phyloP scores from a whole-genome alignment of 1,139 yeast genomes.

The Suhomyces choctaworum region DNA sequence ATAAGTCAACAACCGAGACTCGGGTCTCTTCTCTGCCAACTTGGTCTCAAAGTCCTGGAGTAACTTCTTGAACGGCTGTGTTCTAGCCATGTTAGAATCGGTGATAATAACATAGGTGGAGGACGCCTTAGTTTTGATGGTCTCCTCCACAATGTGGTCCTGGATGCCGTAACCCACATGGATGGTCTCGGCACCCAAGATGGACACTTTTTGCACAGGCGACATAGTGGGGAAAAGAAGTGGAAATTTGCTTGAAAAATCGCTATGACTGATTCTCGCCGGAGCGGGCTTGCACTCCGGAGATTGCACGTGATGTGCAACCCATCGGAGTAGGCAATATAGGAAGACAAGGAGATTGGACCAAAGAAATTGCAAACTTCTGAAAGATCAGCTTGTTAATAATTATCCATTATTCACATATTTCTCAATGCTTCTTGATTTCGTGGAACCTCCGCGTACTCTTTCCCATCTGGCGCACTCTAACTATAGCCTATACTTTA shows the following conservation, averaged over 20 bases:
- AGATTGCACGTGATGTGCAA: too few relatives aligned
- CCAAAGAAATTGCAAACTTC: too few relatives aligned
- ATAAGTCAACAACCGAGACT: conserved; percentile 69
- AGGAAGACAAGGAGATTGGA: too few relatives aligned
- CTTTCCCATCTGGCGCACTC: too few relatives aligned
- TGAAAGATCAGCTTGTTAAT: too few relatives aligned
- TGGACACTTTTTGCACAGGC: conserved; percentile 55
- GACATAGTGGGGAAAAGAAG: conserved; percentile 21
- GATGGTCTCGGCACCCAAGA: conserved; percentile 81
- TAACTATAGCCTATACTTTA: too few relatives aligned
- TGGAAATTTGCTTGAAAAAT: conserved; percentile 6
- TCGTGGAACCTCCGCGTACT: too few relatives aligned
- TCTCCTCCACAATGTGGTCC: conserved; percentile 71
- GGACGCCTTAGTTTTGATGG: conserved; percentile 62
- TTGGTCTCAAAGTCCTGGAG: conserved; percentile 33
- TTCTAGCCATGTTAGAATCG: conserved; percentile 75
- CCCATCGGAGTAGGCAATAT: too few relatives aligned
- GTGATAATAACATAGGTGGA: conserved; percentile 92
- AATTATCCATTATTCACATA: too few relatives aligned
- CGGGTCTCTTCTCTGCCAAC: conserved; percentile 35
- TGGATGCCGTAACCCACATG: conserved; percentile 88
- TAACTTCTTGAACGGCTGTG: conserved; percentile 56
- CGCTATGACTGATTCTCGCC: conserved; percentile 8
- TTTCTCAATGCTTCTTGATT: too few relatives aligned
- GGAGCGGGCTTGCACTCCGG: too few relatives aligned